Evolutionary conservation across 495 filamentous ascomycete species (phyloP).

Genomic region (Penicillium samsonianum): DNA sequence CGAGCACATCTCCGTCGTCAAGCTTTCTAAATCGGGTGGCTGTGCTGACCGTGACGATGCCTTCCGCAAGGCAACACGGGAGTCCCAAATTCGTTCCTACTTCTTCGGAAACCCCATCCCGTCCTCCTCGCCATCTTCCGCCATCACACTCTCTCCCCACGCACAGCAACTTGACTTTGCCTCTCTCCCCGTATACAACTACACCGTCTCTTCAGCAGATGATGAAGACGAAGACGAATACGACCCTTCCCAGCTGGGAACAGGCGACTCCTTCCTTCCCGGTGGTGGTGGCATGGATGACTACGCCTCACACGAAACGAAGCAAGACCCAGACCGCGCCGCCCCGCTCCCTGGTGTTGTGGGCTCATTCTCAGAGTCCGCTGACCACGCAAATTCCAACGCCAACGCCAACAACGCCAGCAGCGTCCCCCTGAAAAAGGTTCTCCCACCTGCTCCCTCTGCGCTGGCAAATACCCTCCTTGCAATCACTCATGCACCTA

Average conservation of each 20-base stretch:
- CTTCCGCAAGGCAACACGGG: conserved; percentile 69
- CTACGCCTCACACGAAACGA: conserved; percentile 23
- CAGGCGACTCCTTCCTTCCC: conserved; percentile 48
- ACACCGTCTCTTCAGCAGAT: conserved; percentile 45
- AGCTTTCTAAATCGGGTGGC: conserved; percentile 83
- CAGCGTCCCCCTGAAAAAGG: conserved; percentile 42
- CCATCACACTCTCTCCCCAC: conserved; percentile 78
- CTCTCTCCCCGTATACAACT: conserved; percentile 69
- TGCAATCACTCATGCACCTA: conserved; percentile 73
- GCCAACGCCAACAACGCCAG: conserved; percentile 6
- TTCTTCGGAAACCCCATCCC: conserved; percentile 77
- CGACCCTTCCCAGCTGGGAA: conserved; percentile 44
- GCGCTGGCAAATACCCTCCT: conserved; percentile 63
- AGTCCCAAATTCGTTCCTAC: conserved; percentile 81
- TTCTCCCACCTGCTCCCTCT: conserved; percentile 36
- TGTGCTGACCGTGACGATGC: conserved; percentile 76
- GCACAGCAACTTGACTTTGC: conserved; percentile 77
- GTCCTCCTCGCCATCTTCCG: conserved; percentile 38
- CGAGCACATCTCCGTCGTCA: conserved; percentile 71
- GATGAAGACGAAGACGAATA: conserved; percentile 51
- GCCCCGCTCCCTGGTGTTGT: conserved; percentile 29
- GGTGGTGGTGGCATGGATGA: conserved; percentile 38
- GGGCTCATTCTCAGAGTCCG: conserved; percentile 22
- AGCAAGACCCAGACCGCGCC: conserved; percentile 25
- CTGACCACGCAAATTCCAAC: conserved; percentile 2